Percentiles rank a stretch among this genome's conserved stretches.
Evolutionary conservation across 2,329 filamentous ascomycete genomes (phyloP).

Genomic region (Rachicladosporium sp.): DNA sequence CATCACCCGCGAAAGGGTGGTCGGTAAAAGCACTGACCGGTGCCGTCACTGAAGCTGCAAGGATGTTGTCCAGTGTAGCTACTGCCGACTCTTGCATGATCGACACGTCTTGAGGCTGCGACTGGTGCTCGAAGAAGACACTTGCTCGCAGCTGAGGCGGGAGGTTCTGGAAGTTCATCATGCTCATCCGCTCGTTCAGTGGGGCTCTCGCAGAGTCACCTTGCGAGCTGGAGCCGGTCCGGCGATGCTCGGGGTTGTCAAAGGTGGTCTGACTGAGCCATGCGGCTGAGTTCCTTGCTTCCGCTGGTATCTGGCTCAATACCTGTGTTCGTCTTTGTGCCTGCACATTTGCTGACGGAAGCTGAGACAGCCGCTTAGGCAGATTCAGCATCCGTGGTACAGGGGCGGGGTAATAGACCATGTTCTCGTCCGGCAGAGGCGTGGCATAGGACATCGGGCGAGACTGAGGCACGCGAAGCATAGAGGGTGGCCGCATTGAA

Average conservation of each 20-base stretch:
- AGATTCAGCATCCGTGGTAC: constrained; percentile 90
- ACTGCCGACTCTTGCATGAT: constrained; percentile 69
- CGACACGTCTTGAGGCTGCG: constrained; percentile 42
- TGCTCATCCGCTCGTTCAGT: constrained; percentile 24
- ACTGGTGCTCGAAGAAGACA: constrained; percentile 70
- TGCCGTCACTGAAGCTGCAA: constrained; percentile 77
- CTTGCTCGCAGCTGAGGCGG: constrained; percentile 83
- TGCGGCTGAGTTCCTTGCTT: constrained; percentile 40
- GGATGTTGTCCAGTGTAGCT: constrained; percentile 77
- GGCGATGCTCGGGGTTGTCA: not conserved
- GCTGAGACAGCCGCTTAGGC: constrained; percentile 72
- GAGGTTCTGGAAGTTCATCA: constrained; percentile 37
- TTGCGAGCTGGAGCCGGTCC: constrained; percentile 5
- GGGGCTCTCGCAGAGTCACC: constrained; percentile 11
- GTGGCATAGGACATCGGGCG: constrained; percentile 45
- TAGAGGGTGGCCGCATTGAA: constrained; percentile 14
- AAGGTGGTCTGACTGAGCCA: constrained; percentile 4
- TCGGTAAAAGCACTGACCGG: constrained; percentile 88
- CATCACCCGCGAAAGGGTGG: constrained; percentile 66
- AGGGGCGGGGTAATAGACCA: constrained; percentile 91
- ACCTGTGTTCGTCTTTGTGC: constrained; percentile 65
- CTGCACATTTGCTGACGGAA: constrained; percentile 49
- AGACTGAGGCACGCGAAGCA: constrained; percentile 18
- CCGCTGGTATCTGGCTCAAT: constrained; percentile 30
- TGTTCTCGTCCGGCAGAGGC: constrained; percentile 57